These are phyloP conservation scores for Pseudogymnoascus sp. DNA, from an alignment of 2,329 filamentous ascomycete genomes.

Conservation along the genomic window DNA sequence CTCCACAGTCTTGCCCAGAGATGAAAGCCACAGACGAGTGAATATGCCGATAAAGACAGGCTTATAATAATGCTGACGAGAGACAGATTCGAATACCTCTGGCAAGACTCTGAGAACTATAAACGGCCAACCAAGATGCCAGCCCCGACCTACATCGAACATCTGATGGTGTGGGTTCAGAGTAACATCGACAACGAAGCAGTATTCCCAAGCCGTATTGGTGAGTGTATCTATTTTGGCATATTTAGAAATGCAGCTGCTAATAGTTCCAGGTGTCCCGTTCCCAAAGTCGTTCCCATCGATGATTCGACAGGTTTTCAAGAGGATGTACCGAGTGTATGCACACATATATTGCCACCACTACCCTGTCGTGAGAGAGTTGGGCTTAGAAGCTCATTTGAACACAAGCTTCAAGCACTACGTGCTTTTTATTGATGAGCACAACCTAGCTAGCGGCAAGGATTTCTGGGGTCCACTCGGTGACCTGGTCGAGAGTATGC, in stretches of 20 bases:
- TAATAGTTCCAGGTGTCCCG: slow-evolving; percentile 60
- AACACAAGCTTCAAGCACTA: slow-evolving; percentile 99
- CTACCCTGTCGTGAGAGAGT: slow-evolving; percentile 91
- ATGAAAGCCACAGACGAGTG: slow-evolving; percentile 99
- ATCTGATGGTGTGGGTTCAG: slow-evolving; percentile 96
- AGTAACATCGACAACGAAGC: slow-evolving; percentile 91
- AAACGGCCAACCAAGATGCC: slow-evolving; percentile 97
- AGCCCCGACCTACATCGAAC: slow-evolving; percentile 94
- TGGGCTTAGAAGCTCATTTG: slow-evolving; percentile 91
- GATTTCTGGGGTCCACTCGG: slow-evolving; percentile 96
- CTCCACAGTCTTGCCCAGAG: slow-evolving; percentile 90
- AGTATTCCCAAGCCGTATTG: slow-evolving; percentile 90
- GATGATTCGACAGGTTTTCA: slow-evolving; percentile 93
- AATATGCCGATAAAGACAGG: slow-evolving; percentile 25
- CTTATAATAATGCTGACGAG: slow-evolving; percentile 5
- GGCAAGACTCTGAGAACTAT: slow-evolving; percentile 92
- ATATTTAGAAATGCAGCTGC: slow-evolving; percentile 38
- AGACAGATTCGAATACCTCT: slow-evolving; percentile 88
- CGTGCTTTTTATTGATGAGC: slow-evolving; percentile 96
- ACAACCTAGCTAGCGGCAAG: slow-evolving; percentile 82
- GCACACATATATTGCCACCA: slow-evolving; percentile 99
- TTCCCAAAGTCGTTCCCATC: slow-evolving; percentile 90
- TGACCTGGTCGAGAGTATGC: slow-evolving; percentile 95
- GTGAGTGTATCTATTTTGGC: slow-evolving; percentile 37
- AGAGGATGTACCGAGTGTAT: slow-evolving; percentile 96